Base-by-base conservation (phyloP, 2,329 filamentous ascomycete genomes). In the Sarocladiaceae sp. region DNA sequence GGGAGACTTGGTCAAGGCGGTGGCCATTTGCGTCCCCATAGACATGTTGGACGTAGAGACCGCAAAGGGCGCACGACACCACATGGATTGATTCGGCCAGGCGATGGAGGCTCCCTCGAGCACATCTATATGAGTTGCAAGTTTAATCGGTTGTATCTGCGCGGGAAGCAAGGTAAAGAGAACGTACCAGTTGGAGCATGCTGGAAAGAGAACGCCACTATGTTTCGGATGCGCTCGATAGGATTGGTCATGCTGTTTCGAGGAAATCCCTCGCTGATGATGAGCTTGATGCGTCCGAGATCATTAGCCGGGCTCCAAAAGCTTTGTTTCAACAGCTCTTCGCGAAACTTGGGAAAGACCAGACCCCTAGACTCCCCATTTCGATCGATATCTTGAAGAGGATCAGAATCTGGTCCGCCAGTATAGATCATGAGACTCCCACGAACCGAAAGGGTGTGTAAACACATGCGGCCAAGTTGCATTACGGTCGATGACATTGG, bases 201-300 rank as follows among this genome's bases (percentile, higher is more conserved):
- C 56, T 93, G 86, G 55, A 94, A 95, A 1, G 88, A 83, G 61
- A 95, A 93, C 12, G 77, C 76, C 19, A 89, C 76, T 34, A 88
- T 63, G 54, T 90, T 87, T 56, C 83, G 85, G 49, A 85, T 68
- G 32, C 80, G 70, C 53, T 87, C 80, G 51, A 85, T 78, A 0
- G 78, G 75, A 33, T 67, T 62, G 2, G 67, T 64, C 1, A 65
- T 45, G 2, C 67, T 76, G 47, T 75, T 70, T 29, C 79, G 68
- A 9, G 73, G 69, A 47, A 88, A 80, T 0, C 85, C 82, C 57
- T 91, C 87, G 39, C 84, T 81, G 47, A 95, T 75, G 44, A 89
- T 62, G 20, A 94, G 62, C 58, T 84, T 88, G 64, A 95, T 83
- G 6, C 87, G 78, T 6, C 88, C 87, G 16, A 83, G 61, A 23